Conservation (phyloP, 2,329 filamentous ascomycete genomes). For the Diaporthe sp. region DNA sequence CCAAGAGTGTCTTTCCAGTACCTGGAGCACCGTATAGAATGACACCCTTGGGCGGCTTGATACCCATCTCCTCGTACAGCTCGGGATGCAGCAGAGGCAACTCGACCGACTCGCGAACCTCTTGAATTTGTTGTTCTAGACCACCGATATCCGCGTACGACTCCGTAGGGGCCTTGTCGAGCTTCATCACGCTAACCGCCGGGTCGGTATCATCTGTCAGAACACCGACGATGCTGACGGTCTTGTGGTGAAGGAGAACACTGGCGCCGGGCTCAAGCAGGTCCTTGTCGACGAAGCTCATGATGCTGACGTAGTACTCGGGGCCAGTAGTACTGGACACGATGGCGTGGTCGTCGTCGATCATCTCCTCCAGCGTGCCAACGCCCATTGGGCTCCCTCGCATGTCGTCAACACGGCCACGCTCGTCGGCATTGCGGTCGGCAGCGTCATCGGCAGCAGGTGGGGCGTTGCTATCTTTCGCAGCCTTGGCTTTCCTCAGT, state of each 20-base stretch:
- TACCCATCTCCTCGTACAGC: constrained; percentile 99
- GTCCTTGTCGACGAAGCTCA: constrained; percentile 99
- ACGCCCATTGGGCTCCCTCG: constrained; percentile 98
- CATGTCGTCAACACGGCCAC: constrained; percentile 97
- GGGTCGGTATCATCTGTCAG: constrained; percentile 97
- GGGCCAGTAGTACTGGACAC: constrained; percentile 97
- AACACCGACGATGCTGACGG: constrained; percentile 96
- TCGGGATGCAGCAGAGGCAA: constrained; percentile 94
- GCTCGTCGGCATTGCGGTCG: constrained; percentile 94
- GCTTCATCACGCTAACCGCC: constrained; percentile 97
- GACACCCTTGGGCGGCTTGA: constrained; percentile 99
- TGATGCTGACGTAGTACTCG: constrained; percentile 99
- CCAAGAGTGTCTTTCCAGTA: constrained; percentile 95
- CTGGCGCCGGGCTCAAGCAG: constrained; percentile 95
- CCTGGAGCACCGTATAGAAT: constrained; percentile 98
- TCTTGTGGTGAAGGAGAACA: constrained; percentile 96
- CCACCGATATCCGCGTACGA: constrained; percentile 99
- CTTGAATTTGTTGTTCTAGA: constrained; percentile 94
- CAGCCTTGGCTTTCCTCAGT: constrained; percentile 89
- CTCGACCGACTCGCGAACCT: constrained; percentile 97
- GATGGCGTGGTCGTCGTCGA: constrained; percentile 98
- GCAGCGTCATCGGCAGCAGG: constrained; percentile 78
- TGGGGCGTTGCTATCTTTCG: constrained; percentile 75
- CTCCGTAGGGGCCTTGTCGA: constrained; percentile 98
- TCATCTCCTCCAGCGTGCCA: constrained; percentile 97